These are phyloP conservation scores for Fusarium sororula DNA, from an alignment of 2,329 filamentous ascomycete genomes.

Conservation along the genomic window DNA sequence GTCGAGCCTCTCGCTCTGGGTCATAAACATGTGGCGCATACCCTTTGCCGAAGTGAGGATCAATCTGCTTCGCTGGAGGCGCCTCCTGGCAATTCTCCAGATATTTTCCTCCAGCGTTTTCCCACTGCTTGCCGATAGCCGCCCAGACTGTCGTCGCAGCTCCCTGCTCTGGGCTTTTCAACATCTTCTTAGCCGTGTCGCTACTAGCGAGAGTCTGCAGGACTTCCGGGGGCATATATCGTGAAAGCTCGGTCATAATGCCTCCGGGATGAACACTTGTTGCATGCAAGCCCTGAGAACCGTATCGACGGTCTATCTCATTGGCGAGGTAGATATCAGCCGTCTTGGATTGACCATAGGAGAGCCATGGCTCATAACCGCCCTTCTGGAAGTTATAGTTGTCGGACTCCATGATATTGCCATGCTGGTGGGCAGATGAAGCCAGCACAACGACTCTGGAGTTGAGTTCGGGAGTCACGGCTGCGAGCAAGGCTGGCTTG, in stretches of 20 bases:
- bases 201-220: background rate
- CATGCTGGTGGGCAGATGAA: slow-evolving; percentile 31
- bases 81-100: slow-evolving; percentile 22
- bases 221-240: background rate
- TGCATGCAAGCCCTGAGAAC: slow-evolving; percentile 53
- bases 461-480: slow-evolving; percentile 33
- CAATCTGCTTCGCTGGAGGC: background rate
- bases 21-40: slow-evolving; percentile 22
- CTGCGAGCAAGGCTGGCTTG: slow-evolving; percentile 48
- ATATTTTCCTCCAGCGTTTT: slow-evolving; percentile 28
- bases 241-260: slow-evolving; percentile 44
- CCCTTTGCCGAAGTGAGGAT: background rate
- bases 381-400: slow-evolving; percentile 40
- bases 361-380: slow-evolving; percentile 41
- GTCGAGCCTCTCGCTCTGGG: slow-evolving; percentile 9
- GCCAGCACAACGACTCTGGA: slow-evolving; percentile 51
- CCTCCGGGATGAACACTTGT: slow-evolving; percentile 56
- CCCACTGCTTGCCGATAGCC: slow-evolving; percentile 31
- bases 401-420: slow-evolving; percentile 11
- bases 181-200: background rate
- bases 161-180: slow-evolving; percentile 30
- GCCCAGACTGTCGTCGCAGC: slow-evolving; percentile 37
- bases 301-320: slow-evolving; percentile 60
- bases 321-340: slow-evolving; percentile 62
- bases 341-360: slow-evolving; percentile 61